These are phyloP conservation scores for Ogataea philodendri DNA, from an alignment of 805 yeast species.

Conservation along the genomic window DNA sequence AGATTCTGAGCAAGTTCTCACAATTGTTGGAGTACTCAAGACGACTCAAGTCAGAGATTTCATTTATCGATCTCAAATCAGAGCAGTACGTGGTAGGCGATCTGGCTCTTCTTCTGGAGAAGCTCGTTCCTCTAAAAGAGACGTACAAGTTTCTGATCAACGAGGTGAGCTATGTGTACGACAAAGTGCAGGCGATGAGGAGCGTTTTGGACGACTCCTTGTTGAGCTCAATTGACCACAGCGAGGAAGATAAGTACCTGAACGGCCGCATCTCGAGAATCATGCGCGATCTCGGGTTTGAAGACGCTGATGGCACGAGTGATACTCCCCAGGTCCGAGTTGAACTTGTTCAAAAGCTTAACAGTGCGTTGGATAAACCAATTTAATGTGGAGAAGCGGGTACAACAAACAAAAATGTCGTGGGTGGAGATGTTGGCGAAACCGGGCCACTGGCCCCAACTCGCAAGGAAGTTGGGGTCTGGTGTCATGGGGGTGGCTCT, in stretches of 20 bases:
- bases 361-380: conserved; percentile 13
- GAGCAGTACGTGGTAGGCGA: conserved; percentile 3
- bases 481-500: too few species aligned
- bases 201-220: conserved; percentile 12
- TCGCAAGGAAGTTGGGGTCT: too few species aligned
- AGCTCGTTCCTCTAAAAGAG: conserved; percentile 29
- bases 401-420: conserved; percentile 7
- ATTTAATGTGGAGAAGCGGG: conserved; percentile 2
- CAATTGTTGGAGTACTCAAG: conserved; percentile 35
- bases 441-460: too few species aligned
- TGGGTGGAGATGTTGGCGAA: background rate
- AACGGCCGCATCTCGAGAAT: conserved; percentile 19
- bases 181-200: conserved; percentile 17
- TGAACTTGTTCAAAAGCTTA: conserved; percentile 17
- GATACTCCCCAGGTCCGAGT: conserved; percentile 7
- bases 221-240: conserved; percentile 10
- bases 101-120: conserved; percentile 10
- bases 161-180: conserved; percentile 25
- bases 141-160: conserved; percentile 27
- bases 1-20: conserved; percentile 39
- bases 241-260: conserved; percentile 22
- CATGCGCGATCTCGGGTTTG: conserved; percentile 14
- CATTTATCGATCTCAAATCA: conserved; percentile 13
- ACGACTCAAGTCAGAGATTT: conserved; percentile 13
- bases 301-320: conserved; percentile 1